Conservation (phyloP, 1,284 basidiomycete genomes). For the Ustilago hordei region DNA sequence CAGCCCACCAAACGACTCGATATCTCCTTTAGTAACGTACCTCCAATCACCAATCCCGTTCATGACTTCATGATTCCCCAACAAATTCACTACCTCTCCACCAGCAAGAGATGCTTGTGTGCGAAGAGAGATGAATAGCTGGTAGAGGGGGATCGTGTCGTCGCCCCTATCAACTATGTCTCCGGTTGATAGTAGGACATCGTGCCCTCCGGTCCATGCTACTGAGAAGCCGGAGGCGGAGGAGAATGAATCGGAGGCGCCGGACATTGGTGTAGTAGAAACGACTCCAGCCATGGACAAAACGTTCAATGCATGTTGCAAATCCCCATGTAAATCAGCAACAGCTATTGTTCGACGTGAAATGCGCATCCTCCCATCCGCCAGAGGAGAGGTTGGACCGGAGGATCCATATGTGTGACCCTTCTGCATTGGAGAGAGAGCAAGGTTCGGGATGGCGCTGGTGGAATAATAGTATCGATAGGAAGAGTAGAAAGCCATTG, state of each 20-base stretch:
- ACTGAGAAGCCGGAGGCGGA: not conserved
- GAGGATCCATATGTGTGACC: not conserved
- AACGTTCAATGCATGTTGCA: slow-evolving; percentile 61
- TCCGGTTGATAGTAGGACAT: slow-evolving; percentile 64
- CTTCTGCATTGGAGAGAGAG: not conserved
- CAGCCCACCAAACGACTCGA: slow-evolving; percentile 65
- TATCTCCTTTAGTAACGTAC: slow-evolving; percentile 70
- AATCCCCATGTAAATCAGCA: slow-evolving; percentile 66
- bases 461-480: slow-evolving; percentile 22
- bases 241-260: not conserved
- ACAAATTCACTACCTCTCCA: slow-evolving; percentile 55
- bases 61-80: slow-evolving; percentile 67
- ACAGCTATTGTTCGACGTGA: slow-evolving; percentile 59
- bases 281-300: slow-evolving; percentile 59
- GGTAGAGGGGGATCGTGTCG: slow-evolving; percentile 66
- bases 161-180: slow-evolving; percentile 68
- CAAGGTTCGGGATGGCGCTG: not conserved
- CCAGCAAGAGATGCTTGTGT: slow-evolving; percentile 43
- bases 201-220: slow-evolving; percentile 58
- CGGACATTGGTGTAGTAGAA: not conserved
- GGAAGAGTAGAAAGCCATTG: slow-evolving; percentile 23
- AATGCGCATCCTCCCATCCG: slow-evolving; percentile 24
- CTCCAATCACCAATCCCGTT: slow-evolving; percentile 70
- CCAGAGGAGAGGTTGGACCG: not conserved
- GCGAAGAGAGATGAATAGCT: slow-evolving; percentile 56